Evolutionary conservation across 305 asterid species (phyloP).

Genomic region (Solanum aculeatissimum): DNA sequence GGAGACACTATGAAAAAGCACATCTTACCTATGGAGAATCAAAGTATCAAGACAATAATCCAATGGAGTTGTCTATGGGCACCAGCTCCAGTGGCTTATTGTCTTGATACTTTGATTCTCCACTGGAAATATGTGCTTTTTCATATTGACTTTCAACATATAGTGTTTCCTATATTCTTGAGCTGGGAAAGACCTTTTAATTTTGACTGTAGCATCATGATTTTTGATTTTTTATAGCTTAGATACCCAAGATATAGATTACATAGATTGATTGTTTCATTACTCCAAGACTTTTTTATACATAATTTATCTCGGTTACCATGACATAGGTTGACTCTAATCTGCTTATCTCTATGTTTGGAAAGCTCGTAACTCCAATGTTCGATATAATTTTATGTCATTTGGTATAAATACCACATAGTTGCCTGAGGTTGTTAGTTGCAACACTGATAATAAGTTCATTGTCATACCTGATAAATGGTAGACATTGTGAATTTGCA

Average conservation of each 20-base stretch:
- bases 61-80: not conserved
- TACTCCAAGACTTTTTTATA: too few relatives aligned
- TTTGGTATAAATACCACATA: not conserved
- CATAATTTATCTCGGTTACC: not conserved
- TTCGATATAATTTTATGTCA: not conserved
- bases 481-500: not conserved
- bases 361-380: not conserved
- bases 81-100: not conserved
- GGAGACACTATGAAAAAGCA: too few relatives aligned
- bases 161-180: not conserved
- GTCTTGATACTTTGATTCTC: not conserved
- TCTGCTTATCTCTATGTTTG: not conserved
- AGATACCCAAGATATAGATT: not conserved
- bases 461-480: slow-evolving; percentile 5
- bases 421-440: not conserved
- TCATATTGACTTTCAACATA: not conserved
- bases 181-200: not conserved
- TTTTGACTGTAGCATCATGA: not conserved
- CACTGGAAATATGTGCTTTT: not conserved
- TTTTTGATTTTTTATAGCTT: too few relatives aligned
- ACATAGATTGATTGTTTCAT: too few relatives aligned
- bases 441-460: not conserved
- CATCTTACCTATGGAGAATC: too few relatives aligned
- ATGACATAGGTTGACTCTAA: not conserved
- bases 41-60: too few relatives aligned